These are phyloP conservation scores for Trametes pubescens DNA, from an alignment of 1,284 basidiomycete species.

Conservation along the genomic window DNA sequence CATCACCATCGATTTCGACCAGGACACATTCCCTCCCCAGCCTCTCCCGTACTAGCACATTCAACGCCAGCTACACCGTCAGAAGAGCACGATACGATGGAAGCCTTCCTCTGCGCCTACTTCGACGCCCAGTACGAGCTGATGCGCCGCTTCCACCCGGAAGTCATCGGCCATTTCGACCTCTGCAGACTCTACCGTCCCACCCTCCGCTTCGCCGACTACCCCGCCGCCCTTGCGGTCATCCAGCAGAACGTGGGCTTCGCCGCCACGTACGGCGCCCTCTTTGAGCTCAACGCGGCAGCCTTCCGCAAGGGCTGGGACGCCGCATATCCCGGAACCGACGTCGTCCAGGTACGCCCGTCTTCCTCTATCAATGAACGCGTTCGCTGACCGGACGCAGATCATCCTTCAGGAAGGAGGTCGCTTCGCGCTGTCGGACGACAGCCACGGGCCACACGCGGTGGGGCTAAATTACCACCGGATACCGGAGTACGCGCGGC, in stretches of 20 bases:
- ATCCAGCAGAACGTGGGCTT: constrained; percentile 81
- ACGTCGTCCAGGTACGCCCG: constrained; percentile 74
- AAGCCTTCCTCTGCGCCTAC: constrained; percentile 71
- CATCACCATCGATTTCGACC: constrained; percentile 95
- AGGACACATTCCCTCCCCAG: constrained; percentile 59
- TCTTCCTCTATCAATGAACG: neutral
- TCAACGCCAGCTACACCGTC: neutral
- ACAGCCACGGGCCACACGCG: constrained; percentile 90
- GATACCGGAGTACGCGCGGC: constrained; percentile 73
- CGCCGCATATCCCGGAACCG: constrained; percentile 83
- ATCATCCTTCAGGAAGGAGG: constrained; percentile 75
- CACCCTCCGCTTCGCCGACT: constrained; percentile 57
- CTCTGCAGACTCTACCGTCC: constrained; percentile 86
- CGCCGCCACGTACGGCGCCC: constrained; percentile 84
- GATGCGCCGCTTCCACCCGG: constrained; percentile 77
- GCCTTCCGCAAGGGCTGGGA: constrained; percentile 93
- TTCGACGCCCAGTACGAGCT: constrained; percentile 86
- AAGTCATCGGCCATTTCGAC: constrained; percentile 95
- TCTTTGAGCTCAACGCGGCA: constrained; percentile 95
- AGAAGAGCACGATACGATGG: constrained; percentile 39
- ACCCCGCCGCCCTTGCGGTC: constrained; percentile 68
- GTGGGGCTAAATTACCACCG: constrained; percentile 89
- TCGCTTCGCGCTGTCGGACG: constrained; percentile 89
- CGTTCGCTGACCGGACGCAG: constrained; percentile 47
- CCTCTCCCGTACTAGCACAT: neutral